Evolutionary conservation across 2,329 filamentous ascomycete genomes (phyloP), one percentile per base, ranked within the genome.

Genomic region (Colletotrichum chlorophyti): DNA sequence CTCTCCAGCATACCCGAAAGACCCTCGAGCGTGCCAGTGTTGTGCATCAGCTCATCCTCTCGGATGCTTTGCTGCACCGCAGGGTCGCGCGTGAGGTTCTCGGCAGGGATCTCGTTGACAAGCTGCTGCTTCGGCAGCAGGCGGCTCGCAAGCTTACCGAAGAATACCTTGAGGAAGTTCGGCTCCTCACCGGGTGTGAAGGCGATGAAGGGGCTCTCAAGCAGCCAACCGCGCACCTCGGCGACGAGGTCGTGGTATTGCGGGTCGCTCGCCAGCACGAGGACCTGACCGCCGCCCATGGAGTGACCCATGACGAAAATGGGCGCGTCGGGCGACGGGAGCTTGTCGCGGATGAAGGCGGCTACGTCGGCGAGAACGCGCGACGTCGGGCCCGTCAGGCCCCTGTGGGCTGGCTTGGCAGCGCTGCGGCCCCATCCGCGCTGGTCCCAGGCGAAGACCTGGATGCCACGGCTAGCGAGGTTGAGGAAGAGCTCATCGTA

Each of bases 241-340:
- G 76, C 71, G 37, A 85, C 80, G 11, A 91, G 70, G 14, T 84
- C 81, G 38, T 75, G 74, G 69, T 86, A 82, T 53, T 72, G 60
- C 1, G 79, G 71, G 51, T 81, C 77, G 53, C 76, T 80, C 21
- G 82, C 81, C 19, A 89, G 71, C 38, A 84, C 86, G 8, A 96
- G 76, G 6, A 87, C 83, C 73, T 96, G 83, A 21, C 87, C 91
- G 58, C 93, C 93, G 64, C 93, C 93, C 91, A 97, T 97, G 19
- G 89, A 93, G 74, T 97, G 92, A 50, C 93, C 93, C 79, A 95
- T 86, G 17, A 97, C 81, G 74, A 97, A 97, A 14, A 96, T 69
- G 0, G 92, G 91, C 31, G 79, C 75, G 4, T 73, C 15, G 10
- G 34, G 15, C 3, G 57, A 72, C 9, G 81, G 81, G 5, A 88